Percentiles rank a stretch among this genome's conserved stretches.
Conservation (phyloP, 345 rosid genomes). For the Gynandropsis gynandra region DNA sequence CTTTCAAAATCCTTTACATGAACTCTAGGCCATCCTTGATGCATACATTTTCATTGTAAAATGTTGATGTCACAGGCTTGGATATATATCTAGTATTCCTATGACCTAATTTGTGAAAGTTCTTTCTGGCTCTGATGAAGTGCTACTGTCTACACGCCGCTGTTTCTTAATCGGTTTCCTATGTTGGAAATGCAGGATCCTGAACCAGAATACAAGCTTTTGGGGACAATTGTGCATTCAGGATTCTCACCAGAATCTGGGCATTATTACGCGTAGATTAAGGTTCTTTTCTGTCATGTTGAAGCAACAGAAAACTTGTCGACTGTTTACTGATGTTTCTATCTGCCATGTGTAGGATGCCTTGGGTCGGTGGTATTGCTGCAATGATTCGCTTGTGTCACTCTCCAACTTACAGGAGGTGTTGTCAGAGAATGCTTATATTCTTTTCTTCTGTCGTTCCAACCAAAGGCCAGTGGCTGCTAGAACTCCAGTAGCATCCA, state of each 20-base stretch:
- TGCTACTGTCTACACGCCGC: neutral
- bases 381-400: constrained; percentile 78
- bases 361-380: constrained; percentile 83
- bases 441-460: constrained; percentile 78
- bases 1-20: neutral
- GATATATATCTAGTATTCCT: too few relatives aligned
- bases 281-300: constrained; percentile 37
- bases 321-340: constrained; percentile 21
- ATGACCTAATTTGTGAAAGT: neutral
- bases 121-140: neutral
- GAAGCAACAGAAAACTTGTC: neutral
- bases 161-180: constrained; percentile 2
- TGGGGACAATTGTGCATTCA: constrained; percentile 93
- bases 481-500: constrained; percentile 30
- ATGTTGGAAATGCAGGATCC: constrained; percentile 53
- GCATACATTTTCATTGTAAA: constrained; percentile 4
- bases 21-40: constrained; percentile 1
- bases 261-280: constrained; percentile 92
- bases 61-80: constrained; percentile 4
- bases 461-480: constrained; percentile 55
- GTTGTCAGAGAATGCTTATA: constrained; percentile 85
- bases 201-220: constrained; percentile 78
- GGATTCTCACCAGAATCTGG: constrained; percentile 92
- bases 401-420: constrained; percentile 75
- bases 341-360: constrained; percentile 54